Percentiles rank a stretch among this genome's conserved stretches.
phyloP scores from a whole-genome alignment of 2,329 filamentous ascomycete genomes.

The Fusarium musae region DNA sequence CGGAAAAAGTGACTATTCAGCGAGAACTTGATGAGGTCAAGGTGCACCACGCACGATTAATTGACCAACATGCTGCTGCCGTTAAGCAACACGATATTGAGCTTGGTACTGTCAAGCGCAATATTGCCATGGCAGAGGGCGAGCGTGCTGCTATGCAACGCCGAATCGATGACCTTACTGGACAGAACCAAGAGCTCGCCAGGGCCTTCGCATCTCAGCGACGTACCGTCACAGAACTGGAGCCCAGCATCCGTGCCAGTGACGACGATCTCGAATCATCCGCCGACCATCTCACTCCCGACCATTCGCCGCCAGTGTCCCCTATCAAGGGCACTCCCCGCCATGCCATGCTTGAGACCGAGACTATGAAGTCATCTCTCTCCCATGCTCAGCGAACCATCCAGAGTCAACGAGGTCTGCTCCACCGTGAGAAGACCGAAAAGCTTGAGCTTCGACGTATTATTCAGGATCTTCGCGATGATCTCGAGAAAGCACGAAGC shows the following conservation, averaged over 20 bases:
- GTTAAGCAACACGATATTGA: slow-evolving; percentile 92
- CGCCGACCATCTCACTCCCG: slow-evolving; percentile 78
- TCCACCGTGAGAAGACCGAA: slow-evolving; percentile 98
- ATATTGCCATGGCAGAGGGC: slow-evolving; percentile 78
- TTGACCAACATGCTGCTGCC: slow-evolving; percentile 80
- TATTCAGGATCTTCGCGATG: slow-evolving; percentile 93
- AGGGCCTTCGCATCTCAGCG: slow-evolving; percentile 81
- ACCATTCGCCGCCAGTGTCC: slow-evolving; percentile 90
- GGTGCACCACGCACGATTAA: slow-evolving; percentile 78
- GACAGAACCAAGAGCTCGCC: slow-evolving; percentile 91
- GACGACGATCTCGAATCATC: slow-evolving; percentile 73
- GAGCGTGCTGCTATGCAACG: slow-evolving; percentile 83
- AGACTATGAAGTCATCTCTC: slow-evolving; percentile 93
- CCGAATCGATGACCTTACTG: slow-evolving; percentile 87
- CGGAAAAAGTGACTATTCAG: slow-evolving; percentile 81
- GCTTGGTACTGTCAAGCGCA: slow-evolving; percentile 83
- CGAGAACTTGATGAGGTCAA: slow-evolving; percentile 93
- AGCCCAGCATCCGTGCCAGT: slow-evolving; percentile 67
- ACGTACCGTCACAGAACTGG: slow-evolving; percentile 72
- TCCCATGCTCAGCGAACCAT: slow-evolving; percentile 97
- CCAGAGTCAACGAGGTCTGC: slow-evolving; percentile 91
- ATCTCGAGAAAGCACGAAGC: slow-evolving; percentile 78
- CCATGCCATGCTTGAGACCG: slow-evolving; percentile 91
- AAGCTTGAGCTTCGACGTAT: slow-evolving; percentile 96
- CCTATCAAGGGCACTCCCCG: slow-evolving; percentile 92